A percentile compares a stretch with the other conserved stretches of the same genome.
These are phyloP conservation scores for Ruellia speciosa DNA, from an alignment of 305 asterid genomes.

Conservation along the genomic window DNA sequence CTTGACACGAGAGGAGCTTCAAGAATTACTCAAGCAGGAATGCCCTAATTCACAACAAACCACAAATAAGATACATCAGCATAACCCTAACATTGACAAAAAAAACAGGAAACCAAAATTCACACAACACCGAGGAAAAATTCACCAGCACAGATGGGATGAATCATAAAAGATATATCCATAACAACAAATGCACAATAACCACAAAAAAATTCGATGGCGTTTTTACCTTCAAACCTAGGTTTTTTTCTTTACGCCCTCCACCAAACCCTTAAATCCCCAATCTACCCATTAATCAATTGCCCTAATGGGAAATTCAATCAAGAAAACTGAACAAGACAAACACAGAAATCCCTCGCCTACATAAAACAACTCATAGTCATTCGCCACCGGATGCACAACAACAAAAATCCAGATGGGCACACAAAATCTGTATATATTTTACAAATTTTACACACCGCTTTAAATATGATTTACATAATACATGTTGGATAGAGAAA, in stretches of 20 bases:
- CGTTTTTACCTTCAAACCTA: slow-evolving; percentile 27
- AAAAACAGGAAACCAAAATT: not conserved
- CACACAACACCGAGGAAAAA: not conserved
- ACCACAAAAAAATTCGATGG: slow-evolving; percentile 23
- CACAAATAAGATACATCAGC: slow-evolving; percentile 13
- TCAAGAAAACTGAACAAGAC: slow-evolving; percentile 12
- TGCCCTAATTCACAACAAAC: slow-evolving; percentile 30
- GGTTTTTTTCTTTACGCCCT: slow-evolving; percentile 23
- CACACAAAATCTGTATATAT: slow-evolving; percentile 1
- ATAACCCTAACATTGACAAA: not conserved
- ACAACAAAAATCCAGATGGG: slow-evolving; percentile 8
- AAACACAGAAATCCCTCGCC: not conserved
- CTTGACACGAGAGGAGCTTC: slow-evolving; percentile 15
- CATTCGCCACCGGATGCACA: slow-evolving; percentile 10
- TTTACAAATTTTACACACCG: slow-evolving; percentile 4
- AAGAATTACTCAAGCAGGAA: too few relatives aligned
- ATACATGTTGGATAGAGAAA: not conserved
- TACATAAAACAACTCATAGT: not conserved
- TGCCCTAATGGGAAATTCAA: slow-evolving; percentile 30
- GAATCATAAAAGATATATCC: slow-evolving; percentile 9
- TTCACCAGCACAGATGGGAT: too few relatives aligned
- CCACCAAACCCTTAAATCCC: slow-evolving; percentile 28
- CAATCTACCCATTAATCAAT: slow-evolving; percentile 24
- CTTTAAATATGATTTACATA: slow-evolving; percentile 8
- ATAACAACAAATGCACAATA: slow-evolving; percentile 26